Percentiles rank a stretch among this genome's conserved stretches.
phyloP scores from a whole-genome alignment of 2,329 filamentous ascomycete genomes.

The Fusarium musae region DNA sequence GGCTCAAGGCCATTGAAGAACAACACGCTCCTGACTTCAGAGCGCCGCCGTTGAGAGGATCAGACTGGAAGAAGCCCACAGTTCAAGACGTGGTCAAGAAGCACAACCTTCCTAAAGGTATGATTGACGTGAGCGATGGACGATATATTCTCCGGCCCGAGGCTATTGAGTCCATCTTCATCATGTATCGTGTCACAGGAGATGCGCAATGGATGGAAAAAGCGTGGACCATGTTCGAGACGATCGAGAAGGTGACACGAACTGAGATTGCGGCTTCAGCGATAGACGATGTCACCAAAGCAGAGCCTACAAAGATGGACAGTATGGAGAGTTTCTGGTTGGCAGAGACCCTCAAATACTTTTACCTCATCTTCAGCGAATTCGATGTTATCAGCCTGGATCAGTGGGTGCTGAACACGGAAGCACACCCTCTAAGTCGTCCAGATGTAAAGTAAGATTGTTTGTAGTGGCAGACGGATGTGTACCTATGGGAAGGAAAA shows the following conservation, averaged over 20 bases:
- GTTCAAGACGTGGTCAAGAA: constrained; percentile 39
- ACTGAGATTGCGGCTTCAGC: constrained; percentile 72
- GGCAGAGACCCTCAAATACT: constrained; percentile 75
- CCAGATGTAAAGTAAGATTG: constrained; percentile 31
- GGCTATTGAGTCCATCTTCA: constrained; percentile 83
- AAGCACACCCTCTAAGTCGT: constrained; percentile 62
- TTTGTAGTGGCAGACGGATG: background rate
- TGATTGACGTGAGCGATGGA: constrained; percentile 64
- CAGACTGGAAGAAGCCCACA: constrained; percentile 42
- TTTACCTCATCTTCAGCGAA: constrained; percentile 71
- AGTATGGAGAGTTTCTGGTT: constrained; percentile 83
- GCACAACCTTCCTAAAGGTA: constrained; percentile 61
- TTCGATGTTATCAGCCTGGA: constrained; percentile 69
- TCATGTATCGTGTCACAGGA: constrained; percentile 80
- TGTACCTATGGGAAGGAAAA: background rate
- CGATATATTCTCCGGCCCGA: constrained; percentile 78
- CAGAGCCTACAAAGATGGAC: constrained; percentile 57
- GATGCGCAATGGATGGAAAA: constrained; percentile 72
- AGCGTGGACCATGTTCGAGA: constrained; percentile 79
- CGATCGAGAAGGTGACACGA: constrained; percentile 69
- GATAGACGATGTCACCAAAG: constrained; percentile 68
- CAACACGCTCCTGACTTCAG: constrained; percentile 41
- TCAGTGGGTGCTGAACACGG: constrained; percentile 69
- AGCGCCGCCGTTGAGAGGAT: constrained; percentile 31
- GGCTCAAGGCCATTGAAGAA: constrained; percentile 43